phyloP scores from a whole-genome alignment of 2,329 filamentous ascomycete genomes.

The Cladophialophora chaetospira region DNA sequence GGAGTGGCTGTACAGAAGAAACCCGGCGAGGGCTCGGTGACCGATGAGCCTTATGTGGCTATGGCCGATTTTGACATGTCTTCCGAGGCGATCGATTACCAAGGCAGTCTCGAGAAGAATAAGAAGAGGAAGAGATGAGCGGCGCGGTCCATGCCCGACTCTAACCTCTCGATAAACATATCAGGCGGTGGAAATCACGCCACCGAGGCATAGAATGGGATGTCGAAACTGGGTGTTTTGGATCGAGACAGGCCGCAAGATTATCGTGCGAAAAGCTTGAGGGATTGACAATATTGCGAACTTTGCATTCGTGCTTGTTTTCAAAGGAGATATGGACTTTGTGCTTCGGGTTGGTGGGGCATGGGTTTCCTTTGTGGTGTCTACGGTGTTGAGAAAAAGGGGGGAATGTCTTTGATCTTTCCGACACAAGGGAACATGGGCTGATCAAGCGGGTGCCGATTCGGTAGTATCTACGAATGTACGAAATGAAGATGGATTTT shows the following conservation, averaged over 20 bases:
- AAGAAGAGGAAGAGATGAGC: conserved; percentile 69
- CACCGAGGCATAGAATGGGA: conserved; percentile 24
- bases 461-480: conserved; percentile 25
- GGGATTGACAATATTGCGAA: conserved; percentile 13
- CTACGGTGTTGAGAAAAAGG: conserved; percentile 8
- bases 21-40: conserved; percentile 48
- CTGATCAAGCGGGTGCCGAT: conserved; percentile 11
- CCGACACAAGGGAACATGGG: conserved; percentile 3
- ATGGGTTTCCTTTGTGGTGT: conserved; percentile 13
- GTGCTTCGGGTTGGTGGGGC: not conserved
- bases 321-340: not conserved
- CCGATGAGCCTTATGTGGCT: conserved; percentile 55
- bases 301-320: conserved; percentile 16
- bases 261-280: conserved; percentile 11
- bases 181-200: too few species aligned
- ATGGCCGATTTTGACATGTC: conserved; percentile 37
- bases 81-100: conserved; percentile 37
- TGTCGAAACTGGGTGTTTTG: conserved; percentile 7
- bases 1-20: conserved; percentile 68
- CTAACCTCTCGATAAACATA: too few species aligned
- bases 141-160: too few species aligned
- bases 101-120: conserved; percentile 57
- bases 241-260: conserved; percentile 21
- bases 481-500: conserved; percentile 24
- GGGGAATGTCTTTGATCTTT: conserved; percentile 18